Evolutionary conservation across 1,139 yeast species (phyloP), one percentile per base, ranked within the genome.

Genomic region (Candida labiduridarum): DNA sequence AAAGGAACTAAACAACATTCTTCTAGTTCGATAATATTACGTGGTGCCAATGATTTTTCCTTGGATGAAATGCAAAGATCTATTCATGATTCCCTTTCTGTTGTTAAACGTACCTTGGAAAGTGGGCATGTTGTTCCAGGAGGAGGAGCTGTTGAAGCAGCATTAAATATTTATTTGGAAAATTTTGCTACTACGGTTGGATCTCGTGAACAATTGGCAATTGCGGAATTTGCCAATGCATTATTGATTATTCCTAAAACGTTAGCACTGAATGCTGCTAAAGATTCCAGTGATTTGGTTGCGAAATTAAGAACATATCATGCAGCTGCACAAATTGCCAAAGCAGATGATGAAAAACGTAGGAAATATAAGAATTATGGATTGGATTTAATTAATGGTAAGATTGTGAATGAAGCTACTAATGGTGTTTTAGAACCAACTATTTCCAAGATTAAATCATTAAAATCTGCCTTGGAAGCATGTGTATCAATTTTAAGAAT

Each of bases 21-120:
- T 10, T 86, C 97, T 0, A 82, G 96, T 14, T 92, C 98, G 6
- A 89, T 95, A 59, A 86, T 95, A 57, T 79, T 95, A 60, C 85
- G 99, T 70, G 99, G 99, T 51, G 87, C 99, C 53, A 95, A 95
- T 68, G 99, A 94, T 68, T 94, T 87, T 69, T 87, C 96, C 42
- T 79, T 95, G 59, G 99, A 95, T 69, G 99, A 95, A 75, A 94
- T 95, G 98, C 97, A 95, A 74, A 84, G 99, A 70, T 89, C 97
- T 1, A 71, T 95, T 53, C 97, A 91, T 65, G 99, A 95, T 68
- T 89, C 99, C 1, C 78, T 95, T 59, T 86, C 92, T 44, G 99
- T 94, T 38, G 97, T 95, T 44, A 95, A 95, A 76, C 85, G 99
- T 68, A 91, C 99, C 15, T 81, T 95, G 59, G 99, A 95, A 72